Evolutionary conservation across 345 rosid species (phyloP), one percentile per base, ranked within the genome.

Genomic region (Lepidium sativum): DNA sequence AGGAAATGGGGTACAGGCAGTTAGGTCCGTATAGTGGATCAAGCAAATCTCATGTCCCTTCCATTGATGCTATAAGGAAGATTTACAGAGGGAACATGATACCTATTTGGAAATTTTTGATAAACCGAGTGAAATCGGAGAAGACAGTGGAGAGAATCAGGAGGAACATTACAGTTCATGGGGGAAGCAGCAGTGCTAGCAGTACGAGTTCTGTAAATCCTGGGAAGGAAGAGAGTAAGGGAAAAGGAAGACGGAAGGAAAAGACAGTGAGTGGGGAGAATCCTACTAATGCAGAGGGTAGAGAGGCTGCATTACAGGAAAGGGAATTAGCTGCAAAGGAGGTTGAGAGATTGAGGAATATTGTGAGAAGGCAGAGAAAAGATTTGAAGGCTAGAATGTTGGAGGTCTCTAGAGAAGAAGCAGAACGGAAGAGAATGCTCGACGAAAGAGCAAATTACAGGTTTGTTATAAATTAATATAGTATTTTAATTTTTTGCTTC

Each of bases 391-490:
- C 97, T 8, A 85, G 88, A 75, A 92, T 92, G 98, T 60, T 85
- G 72, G 98, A 92, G 79, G 81, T 89, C 21, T 82, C 97, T 0
- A 86, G 92, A 76, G 98, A 89, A 80, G 95, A 89, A 76, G 91
- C 96, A 5, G 96, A 92, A 72, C 62, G 98, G 61, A 92, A 89
- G 81, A 79, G 96, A 71, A 87, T 92, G 98, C 86, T 92, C 47
- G 97, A 87, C 18, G 92, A 89, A 68, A 84, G 89, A 34, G 79
- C 94, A 8, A 85, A 87, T 80, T 87, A 84, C 80, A 89, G 97
- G 95, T 92, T 45, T 65, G 58, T 17, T 23, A 10, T 61, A 12
- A 60, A 18, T 40, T 16, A 2, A 20, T 51, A 16, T 31, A 9
- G 16, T 27, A 1, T 39, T 13, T 38, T 15, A 5, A 9, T 11